These are phyloP conservation scores for Pseudogymnoascus sp. DNA, from an alignment of 2,329 filamentous ascomycete genomes.

Conservation along the genomic window DNA sequence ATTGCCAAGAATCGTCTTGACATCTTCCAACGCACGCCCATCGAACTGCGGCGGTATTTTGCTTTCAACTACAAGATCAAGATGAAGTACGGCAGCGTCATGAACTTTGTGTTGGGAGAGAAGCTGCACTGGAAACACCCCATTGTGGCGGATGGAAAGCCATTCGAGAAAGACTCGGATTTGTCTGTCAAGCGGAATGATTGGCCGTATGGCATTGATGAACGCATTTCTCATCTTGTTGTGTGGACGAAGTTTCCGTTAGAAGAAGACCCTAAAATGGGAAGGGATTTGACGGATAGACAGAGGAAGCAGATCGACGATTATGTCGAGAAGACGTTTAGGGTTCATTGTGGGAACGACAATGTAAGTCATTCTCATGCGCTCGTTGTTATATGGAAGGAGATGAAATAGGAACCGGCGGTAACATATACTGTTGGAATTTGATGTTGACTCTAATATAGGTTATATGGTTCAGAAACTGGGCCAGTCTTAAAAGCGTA, in stretches of 20 bases:
- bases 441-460: constrained; percentile 18
- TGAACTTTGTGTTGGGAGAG: constrained; percentile 64
- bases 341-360: constrained; percentile 40
- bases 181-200: constrained; percentile 77
- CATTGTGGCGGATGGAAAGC: constrained; percentile 33
- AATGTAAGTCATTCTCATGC: constrained; percentile 37
- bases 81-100: constrained; percentile 63
- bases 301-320: constrained; percentile 57
- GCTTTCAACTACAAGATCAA: constrained; percentile 58
- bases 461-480: constrained; percentile 85
- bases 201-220: constrained; percentile 85
- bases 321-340: constrained; percentile 63
- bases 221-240: constrained; percentile 71
- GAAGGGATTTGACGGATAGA: constrained; percentile 56
- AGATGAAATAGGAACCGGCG: constrained; percentile 22
- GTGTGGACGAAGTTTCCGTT: constrained; percentile 89
- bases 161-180: constrained; percentile 36
- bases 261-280: constrained; percentile 51
- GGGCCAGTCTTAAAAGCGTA: constrained; percentile 75
- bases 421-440: constrained; percentile 28
- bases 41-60: constrained; percentile 69
- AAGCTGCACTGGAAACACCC: constrained; percentile 58
- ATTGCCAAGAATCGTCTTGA: constrained; percentile 61
- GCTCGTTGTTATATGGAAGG: constrained; percentile 7
- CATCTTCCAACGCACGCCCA: constrained; percentile 67